Evolutionary conservation across 2,329 filamentous ascomycete species (phyloP).

Genomic region (Mycosphaerella arachidis): DNA sequence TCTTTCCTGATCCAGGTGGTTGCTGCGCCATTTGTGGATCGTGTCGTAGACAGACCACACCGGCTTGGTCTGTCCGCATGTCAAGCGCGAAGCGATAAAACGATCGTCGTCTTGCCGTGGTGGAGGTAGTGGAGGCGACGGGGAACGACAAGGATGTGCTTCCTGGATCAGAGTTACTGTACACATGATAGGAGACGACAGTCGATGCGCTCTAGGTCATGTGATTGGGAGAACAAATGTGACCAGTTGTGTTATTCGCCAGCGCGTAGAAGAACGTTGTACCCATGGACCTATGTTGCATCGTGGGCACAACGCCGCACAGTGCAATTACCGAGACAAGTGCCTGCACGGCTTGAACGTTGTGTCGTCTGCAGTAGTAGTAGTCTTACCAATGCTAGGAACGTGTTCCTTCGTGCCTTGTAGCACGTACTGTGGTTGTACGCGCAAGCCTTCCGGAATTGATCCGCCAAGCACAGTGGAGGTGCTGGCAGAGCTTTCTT

Average conservation of each 20-base stretch:
- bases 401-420: background rate
- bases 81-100: background rate
- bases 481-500: background rate
- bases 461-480: background rate
- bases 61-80: background rate
- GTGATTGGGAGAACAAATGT: constrained; percentile 6
- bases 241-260: background rate
- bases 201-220: background rate
- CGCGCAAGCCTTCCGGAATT: background rate
- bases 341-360: background rate
- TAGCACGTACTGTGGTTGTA: background rate
- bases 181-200: background rate
- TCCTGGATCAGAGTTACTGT: background rate
- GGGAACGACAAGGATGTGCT: background rate
- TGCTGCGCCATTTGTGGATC: background rate
- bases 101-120: background rate
- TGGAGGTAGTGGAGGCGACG: background rate
- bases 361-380: background rate
- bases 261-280: background rate
- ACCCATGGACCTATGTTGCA: background rate
- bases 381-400: background rate
- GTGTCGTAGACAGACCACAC: background rate
- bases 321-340: constrained; percentile 8
- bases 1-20: background rate
- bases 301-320: background rate